These are phyloP conservation scores for Massarina eburnea DNA, from an alignment of 2,329 filamentous ascomycete genomes.

Conservation along the genomic window DNA sequence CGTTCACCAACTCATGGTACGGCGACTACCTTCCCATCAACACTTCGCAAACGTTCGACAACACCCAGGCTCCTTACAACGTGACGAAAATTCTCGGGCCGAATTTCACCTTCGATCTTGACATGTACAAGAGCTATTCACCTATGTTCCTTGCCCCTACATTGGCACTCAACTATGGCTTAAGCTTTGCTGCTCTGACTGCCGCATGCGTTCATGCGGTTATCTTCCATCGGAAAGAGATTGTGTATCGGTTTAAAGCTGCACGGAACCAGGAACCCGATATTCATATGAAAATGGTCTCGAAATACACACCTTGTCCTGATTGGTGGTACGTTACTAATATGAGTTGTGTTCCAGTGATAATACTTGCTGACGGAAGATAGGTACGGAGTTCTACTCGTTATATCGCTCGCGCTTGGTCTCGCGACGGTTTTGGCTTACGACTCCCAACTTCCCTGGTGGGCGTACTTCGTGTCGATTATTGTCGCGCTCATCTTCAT, in stretches of 20 bases:
- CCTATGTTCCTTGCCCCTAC: conserved; percentile 43
- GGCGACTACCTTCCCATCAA: conserved; percentile 41
- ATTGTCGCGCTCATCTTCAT: conserved; percentile 59
- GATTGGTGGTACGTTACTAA: conserved; percentile 32
- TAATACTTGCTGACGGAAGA: not conserved
- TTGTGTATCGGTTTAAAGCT: conserved; percentile 41
- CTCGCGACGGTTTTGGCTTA: conserved; percentile 29
- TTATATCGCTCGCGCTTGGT: conserved; percentile 46
- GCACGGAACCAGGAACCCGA: conserved; percentile 33
- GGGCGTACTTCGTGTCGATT: conserved; percentile 24
- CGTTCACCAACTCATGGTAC: conserved; percentile 35
- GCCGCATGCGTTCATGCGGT: conserved; percentile 36
- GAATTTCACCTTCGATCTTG: conserved; percentile 34
- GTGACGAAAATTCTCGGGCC: conserved; percentile 32
- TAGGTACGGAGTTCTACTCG: conserved; percentile 54
- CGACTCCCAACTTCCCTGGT: conserved; percentile 46
- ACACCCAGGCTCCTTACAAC: conserved; percentile 38
- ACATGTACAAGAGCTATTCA: conserved; percentile 38
- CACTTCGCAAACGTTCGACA: conserved; percentile 38
- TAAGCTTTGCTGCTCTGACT: conserved; percentile 43
- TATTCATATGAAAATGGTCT: conserved; percentile 38
- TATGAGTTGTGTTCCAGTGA: too few species aligned
- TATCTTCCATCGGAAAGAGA: conserved; percentile 40
- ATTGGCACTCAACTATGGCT: conserved; percentile 41
- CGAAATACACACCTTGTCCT: conserved; percentile 35